Evolutionary conservation across 768 basidiomycete genomes (phyloP).

Genomic region (Leucocoprinus leucothites): DNA sequence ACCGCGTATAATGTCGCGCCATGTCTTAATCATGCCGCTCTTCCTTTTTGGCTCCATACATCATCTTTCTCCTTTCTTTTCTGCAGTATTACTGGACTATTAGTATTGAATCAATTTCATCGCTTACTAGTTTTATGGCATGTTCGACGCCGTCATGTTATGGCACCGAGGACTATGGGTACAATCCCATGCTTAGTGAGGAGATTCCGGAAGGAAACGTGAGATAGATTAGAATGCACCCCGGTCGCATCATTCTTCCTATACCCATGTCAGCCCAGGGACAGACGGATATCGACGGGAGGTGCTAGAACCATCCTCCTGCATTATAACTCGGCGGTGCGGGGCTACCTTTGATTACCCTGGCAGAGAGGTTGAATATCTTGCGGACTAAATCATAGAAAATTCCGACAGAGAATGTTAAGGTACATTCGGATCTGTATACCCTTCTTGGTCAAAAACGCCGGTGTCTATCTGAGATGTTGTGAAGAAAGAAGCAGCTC

Average conservation of each 20-base stretch:
- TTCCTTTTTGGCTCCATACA: conserved; percentile 3
- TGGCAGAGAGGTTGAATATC: background rate
- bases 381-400: background rate
- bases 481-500: conserved; percentile 1
- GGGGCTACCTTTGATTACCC: background rate
- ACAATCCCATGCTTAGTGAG: background rate
- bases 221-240: background rate
- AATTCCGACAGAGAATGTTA: background rate
- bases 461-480: conserved; percentile 10
- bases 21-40: conserved; percentile 6
- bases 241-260: background rate
- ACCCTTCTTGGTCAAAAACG: background rate
- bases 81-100: conserved; percentile 10
- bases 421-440: background rate
- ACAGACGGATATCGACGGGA: background rate
- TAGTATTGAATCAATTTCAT: conserved; percentile 11
- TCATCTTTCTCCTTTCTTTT: conserved; percentile 3
- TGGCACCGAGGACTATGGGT: background rate
- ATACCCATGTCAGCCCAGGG: background rate
- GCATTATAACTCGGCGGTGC: background rate
- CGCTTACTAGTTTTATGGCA: conserved; percentile 2
- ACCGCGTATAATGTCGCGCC: conserved; percentile 11
- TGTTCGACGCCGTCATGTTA: background rate
- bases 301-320: background rate
- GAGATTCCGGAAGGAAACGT: background rate